These are phyloP conservation scores for Saccharomycopsis hybrid DNA, from an alignment of 1,139 yeast species.

Conservation along the genomic window DNA sequence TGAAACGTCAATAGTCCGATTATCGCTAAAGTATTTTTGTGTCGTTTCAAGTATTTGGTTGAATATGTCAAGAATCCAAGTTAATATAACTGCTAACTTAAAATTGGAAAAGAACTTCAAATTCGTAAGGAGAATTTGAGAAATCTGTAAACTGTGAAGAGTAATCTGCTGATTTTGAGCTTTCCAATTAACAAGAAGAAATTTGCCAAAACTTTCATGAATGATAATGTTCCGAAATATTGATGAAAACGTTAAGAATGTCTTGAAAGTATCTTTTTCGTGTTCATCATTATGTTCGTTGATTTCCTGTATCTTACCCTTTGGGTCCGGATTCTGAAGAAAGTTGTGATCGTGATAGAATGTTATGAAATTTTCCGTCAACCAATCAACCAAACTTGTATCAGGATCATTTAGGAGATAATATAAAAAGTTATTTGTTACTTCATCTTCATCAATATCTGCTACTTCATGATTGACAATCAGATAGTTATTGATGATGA, in stretches of 20 bases:
- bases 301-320: background rate
- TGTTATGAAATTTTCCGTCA: slow-evolving; percentile 1
- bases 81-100: slow-evolving; percentile 43
- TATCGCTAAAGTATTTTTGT: slow-evolving; percentile 16
- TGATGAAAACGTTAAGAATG: slow-evolving; percentile 10
- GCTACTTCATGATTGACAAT: slow-evolving; percentile 4
- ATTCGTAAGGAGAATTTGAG: slow-evolving; percentile 13
- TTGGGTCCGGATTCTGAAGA: background rate
- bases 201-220: slow-evolving; percentile 20
- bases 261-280: background rate
- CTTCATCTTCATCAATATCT: slow-evolving; percentile 1
- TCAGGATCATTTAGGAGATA: slow-evolving; percentile 3
- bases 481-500: slow-evolving; percentile 9
- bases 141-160: background rate
- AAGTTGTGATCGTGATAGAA: background rate
- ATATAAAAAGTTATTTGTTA: slow-evolving; percentile 12
- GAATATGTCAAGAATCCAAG: slow-evolving; percentile 42
- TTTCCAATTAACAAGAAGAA: background rate
- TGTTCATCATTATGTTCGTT: background rate
- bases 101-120: slow-evolving; percentile 28
- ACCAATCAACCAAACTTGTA: background rate
- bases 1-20: background rate
- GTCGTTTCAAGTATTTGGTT: slow-evolving; percentile 21
- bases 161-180: background rate
- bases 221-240: slow-evolving; percentile 13